Percentiles rank a stretch among this genome's conserved stretches.
phyloP scores from a whole-genome alignment of 1,284 basidiomycete species.

The Porogramme epimiltina region DNA sequence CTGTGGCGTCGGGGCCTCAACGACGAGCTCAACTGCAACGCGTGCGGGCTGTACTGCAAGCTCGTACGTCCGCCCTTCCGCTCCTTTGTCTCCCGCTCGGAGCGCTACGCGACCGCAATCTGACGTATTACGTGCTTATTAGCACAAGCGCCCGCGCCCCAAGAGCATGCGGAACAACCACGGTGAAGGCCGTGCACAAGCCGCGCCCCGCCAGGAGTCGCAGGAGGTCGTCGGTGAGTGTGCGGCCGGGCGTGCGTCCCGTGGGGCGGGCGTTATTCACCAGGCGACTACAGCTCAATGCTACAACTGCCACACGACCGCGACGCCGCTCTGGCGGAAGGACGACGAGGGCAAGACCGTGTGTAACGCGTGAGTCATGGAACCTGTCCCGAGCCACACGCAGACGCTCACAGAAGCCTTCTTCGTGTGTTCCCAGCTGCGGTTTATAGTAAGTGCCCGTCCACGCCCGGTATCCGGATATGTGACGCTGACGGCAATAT shows the following conservation, averaged over 20 bases:
- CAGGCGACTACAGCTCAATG: constrained; percentile 63
- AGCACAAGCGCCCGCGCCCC: constrained; percentile 82
- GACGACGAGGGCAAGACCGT: constrained; percentile 91
- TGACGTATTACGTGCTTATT: constrained; percentile 33
- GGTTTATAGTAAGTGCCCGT: constrained; percentile 56
- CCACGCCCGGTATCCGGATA: constrained; percentile 9
- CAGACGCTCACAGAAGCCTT: constrained; percentile 19
- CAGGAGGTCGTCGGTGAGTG: constrained; percentile 39
- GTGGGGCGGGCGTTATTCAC: constrained; percentile 20
- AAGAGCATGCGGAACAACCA: constrained; percentile 80
- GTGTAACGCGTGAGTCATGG: constrained; percentile 82
- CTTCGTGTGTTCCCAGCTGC: constrained; percentile 34
- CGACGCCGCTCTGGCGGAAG: constrained; percentile 89
- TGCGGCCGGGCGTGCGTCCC: constrained; percentile 1
- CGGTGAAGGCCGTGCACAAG: constrained; percentile 65
- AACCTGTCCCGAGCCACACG: constrained; percentile 32
- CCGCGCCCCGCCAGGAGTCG: constrained; percentile 55
- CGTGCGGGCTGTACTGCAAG: constrained; percentile 80
- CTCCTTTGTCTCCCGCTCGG: background rate
- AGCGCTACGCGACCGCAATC: constrained; percentile 1
- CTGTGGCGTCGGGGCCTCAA: constrained; percentile 81
- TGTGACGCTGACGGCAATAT: constrained; percentile 16
- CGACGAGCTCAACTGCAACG: constrained; percentile 84
- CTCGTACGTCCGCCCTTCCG: constrained; percentile 48
- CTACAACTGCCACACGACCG: constrained; percentile 88